Evolutionary conservation across 192 early-diverging fungal genomes (phyloP).

Genomic region (Backusella australiensis): DNA sequence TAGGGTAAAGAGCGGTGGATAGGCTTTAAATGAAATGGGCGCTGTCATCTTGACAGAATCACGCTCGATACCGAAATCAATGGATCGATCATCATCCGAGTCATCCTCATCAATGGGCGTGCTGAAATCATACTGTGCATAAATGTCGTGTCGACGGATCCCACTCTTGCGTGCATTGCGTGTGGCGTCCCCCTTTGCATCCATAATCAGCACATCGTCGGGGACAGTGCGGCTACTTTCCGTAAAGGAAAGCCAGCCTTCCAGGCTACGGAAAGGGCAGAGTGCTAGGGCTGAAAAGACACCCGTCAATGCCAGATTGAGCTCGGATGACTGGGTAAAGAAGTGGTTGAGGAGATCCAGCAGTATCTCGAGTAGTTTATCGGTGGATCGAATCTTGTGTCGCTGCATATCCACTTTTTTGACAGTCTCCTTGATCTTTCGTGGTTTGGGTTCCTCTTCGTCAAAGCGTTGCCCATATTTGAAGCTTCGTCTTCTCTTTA

Average conservation of each 20-base stretch:
- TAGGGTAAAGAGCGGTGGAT: conserved; percentile 65
- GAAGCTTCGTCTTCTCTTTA: conserved; percentile 44
- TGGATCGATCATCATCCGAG: conserved; percentile 42
- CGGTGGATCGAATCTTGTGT: conserved; percentile 44
- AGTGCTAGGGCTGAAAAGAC: conserved; percentile 82
- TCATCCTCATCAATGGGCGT: conserved; percentile 39
- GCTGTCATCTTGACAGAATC: conserved; percentile 27
- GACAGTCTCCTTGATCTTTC: conserved; percentile 13
- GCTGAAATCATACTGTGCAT: conserved; percentile 23
- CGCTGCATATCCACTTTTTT: conserved; percentile 32
- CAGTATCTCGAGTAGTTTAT: conserved; percentile 68
- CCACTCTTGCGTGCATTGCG: neutral
- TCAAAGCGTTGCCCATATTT: conserved; percentile 47
- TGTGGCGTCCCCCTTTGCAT: neutral
- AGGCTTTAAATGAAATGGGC: conserved; percentile 44
- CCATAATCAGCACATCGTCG: conserved; percentile 38
- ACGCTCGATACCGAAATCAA: conserved; percentile 35
- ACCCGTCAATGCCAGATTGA: conserved; percentile 91
- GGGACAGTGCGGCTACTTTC: conserved; percentile 39
- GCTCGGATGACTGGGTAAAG: conserved; percentile 82
- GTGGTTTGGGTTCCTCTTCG: conserved; percentile 15
- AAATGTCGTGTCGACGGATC: conserved; percentile 40
- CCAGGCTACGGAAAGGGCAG: conserved; percentile 70
- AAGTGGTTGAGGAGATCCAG: conserved; percentile 70
- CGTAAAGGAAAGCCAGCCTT: conserved; percentile 67